phyloP scores from a whole-genome alignment of 768 basidiomycete genomes.

The Dacryopinax primogenitus region DNA sequence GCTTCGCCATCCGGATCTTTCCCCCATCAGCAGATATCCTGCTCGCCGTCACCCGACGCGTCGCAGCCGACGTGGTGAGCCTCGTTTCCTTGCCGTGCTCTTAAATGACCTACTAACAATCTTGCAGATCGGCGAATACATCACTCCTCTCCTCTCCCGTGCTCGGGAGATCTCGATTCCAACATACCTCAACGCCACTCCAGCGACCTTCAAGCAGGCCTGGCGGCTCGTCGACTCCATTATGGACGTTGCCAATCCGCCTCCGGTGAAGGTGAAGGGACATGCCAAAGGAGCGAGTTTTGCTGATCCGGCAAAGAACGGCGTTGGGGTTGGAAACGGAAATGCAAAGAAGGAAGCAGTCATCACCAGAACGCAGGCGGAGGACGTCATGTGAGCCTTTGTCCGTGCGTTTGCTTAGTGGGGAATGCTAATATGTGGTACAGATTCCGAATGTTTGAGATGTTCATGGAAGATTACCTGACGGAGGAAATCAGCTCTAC shows the following conservation, averaged over 20 bases:
- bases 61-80: slow-evolving; percentile 66
- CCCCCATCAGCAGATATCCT: slow-evolving; percentile 67
- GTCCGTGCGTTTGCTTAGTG: neutral
- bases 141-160: slow-evolving; percentile 57
- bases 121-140: slow-evolving; percentile 71
- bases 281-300: slow-evolving; percentile 18
- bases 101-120: neutral
- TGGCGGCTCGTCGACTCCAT: slow-evolving; percentile 77
- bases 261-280: too few species aligned
- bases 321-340: too few species aligned
- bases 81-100: slow-evolving; percentile 9
- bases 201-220: slow-evolving; percentile 78
- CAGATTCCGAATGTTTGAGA: slow-evolving; percentile 90
- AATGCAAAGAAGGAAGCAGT: slow-evolving; percentile 28
- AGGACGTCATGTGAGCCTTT: slow-evolving; percentile 66
- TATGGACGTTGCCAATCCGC: slow-evolving; percentile 41
- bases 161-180: slow-evolving; percentile 63
- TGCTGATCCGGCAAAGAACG: slow-evolving; percentile 9
- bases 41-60: slow-evolving; percentile 65
- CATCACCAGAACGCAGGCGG: slow-evolving; percentile 42
- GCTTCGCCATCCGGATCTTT: slow-evolving; percentile 73
- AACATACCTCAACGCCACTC: slow-evolving; percentile 67
- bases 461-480: slow-evolving; percentile 94
- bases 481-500: slow-evolving; percentile 82
- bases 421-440: neutral